phyloP scores from a whole-genome alignment of 768 basidiomycete species.

The Tulasnella sp. region DNA sequence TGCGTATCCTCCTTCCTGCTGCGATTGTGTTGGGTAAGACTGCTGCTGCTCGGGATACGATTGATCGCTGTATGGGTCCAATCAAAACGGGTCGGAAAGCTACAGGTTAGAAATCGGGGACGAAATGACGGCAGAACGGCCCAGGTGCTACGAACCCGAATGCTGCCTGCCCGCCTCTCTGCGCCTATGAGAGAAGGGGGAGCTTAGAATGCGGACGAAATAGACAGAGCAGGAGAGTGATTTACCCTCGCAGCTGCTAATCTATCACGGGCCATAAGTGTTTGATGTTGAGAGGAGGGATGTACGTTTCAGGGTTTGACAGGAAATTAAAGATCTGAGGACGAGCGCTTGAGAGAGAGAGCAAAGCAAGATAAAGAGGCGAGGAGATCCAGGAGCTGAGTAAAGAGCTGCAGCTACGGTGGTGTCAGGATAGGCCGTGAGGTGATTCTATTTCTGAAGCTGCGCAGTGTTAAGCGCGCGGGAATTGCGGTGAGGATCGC shows the following conservation, averaged over 20 bases:
- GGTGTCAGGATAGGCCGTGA: too few relatives aligned
- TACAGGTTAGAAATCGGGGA: background rate
- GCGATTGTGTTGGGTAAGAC: background rate
- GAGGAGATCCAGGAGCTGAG: too few relatives aligned
- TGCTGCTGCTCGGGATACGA: constrained; percentile 10
- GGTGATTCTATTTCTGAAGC: too few relatives aligned
- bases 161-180: constrained; percentile 15
- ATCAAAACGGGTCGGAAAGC: background rate
- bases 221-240: constrained; percentile 1
- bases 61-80: constrained; percentile 5
- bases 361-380: too few relatives aligned
- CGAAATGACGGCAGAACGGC: background rate
- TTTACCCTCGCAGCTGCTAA: constrained; percentile 37
- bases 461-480: too few relatives aligned
- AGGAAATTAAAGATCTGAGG: too few relatives aligned
- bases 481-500: too few relatives aligned
- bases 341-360: too few relatives aligned
- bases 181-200: constrained; percentile 19
- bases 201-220: background rate
- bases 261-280: constrained; percentile 76
- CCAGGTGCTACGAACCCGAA: background rate
- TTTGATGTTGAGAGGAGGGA: constrained; percentile 16
- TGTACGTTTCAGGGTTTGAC: too few relatives aligned
- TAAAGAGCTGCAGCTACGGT: too few relatives aligned
- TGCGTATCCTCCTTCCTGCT: constrained; percentile 1